Percentiles rank a stretch among this genome's conserved stretches.
Conservation (phyloP, 2,329 filamentous ascomycete genomes). For the Calonectria fujianensis region DNA sequence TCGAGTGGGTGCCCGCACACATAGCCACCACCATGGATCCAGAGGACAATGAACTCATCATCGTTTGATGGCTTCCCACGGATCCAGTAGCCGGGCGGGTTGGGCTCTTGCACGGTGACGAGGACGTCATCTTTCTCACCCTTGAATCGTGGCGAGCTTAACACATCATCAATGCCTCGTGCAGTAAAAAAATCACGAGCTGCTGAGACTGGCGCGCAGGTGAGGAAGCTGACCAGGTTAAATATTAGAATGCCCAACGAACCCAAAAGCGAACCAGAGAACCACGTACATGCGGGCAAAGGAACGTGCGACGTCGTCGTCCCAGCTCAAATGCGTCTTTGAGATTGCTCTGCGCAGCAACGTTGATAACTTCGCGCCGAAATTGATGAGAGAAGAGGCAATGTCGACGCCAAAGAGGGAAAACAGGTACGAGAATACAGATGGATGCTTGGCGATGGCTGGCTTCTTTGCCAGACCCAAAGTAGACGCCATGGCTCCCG, state of each 20-base stretch:
- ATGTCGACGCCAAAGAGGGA: slow-evolving; percentile 11
- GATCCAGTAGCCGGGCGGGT: slow-evolving; percentile 2
- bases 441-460: slow-evolving; percentile 5
- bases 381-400: background rate
- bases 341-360: slow-evolving; percentile 11
- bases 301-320: background rate
- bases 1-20: slow-evolving; percentile 12
- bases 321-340: slow-evolving; percentile 5
- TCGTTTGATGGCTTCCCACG: slow-evolving; percentile 15
- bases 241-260: background rate
- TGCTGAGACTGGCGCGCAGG: background rate
- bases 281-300: slow-evolving; percentile 5
- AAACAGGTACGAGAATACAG: slow-evolving; percentile 5
- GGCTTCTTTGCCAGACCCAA: background rate
- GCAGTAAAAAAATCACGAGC: slow-evolving; percentile 10
- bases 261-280: background rate
- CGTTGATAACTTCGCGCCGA: background rate
- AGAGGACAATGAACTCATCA: background rate
- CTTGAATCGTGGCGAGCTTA: slow-evolving; percentile 1
- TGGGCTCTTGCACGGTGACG: background rate
- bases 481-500: background rate
- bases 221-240: background rate
- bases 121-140: slow-evolving; percentile 1
- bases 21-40: slow-evolving; percentile 19
- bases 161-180: background rate